These are phyloP conservation scores for Botryotinia narcissicola DNA, from an alignment of 2,329 filamentous ascomycete species.

Conservation along the genomic window DNA sequence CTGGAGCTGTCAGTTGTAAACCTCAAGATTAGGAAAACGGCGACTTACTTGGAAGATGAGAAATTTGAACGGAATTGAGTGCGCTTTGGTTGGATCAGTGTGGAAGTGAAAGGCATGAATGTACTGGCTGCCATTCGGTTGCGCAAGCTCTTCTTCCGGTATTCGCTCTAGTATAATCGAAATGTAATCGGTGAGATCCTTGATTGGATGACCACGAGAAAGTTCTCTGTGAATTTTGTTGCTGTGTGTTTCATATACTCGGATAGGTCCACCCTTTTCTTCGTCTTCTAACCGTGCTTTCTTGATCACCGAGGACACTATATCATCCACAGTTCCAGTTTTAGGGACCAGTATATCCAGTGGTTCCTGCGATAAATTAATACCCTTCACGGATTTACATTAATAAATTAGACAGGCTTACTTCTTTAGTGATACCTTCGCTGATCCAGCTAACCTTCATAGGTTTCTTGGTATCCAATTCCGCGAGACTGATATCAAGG, in stretches of 20 bases:
- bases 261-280: constrained; percentile 63
- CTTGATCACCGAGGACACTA: constrained; percentile 72
- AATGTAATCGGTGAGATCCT: constrained; percentile 82
- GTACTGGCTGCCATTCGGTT: constrained; percentile 49
- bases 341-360: constrained; percentile 85
- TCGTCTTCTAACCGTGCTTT: constrained; percentile 80
- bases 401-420: constrained; percentile 42
- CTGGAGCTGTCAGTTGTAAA: constrained; percentile 43
- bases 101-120: constrained; percentile 92
- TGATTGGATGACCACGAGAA: constrained; percentile 65
- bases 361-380: constrained; percentile 56
- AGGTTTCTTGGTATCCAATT: constrained; percentile 88
- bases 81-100: constrained; percentile 76
- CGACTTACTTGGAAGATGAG: constrained; percentile 70
- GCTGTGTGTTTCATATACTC: constrained; percentile 78
- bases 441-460: constrained; percentile 81
- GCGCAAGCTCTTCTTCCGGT: constrained; percentile 67
- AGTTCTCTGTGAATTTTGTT: constrained; percentile 84
- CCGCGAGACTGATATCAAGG: constrained; percentile 87
- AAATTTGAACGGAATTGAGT: constrained; percentile 91
- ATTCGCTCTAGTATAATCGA: constrained; percentile 77
- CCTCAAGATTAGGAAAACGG: not conserved
- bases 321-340: constrained; percentile 74
- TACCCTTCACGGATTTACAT: constrained; percentile 24
- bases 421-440: constrained; percentile 89